These are phyloP conservation scores for Aureobasidium pullulans DNA, from an alignment of 2,329 filamentous ascomycete species.

Conservation along the genomic window DNA sequence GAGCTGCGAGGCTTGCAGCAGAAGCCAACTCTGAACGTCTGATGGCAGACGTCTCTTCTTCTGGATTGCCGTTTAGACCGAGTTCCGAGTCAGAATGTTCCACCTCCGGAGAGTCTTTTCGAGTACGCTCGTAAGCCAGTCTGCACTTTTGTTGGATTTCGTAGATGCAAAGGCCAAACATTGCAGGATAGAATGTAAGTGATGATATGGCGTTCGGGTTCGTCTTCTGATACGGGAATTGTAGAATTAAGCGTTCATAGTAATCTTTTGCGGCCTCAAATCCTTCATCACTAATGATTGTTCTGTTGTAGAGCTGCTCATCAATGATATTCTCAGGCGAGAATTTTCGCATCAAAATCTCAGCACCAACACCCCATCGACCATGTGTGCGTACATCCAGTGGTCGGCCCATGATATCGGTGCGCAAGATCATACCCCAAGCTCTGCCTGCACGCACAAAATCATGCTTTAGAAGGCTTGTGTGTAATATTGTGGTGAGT, in stretches of 20 bases:
- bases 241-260: slow-evolving; percentile 70
- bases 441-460: slow-evolving; percentile 64
- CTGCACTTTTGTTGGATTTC: slow-evolving; percentile 56
- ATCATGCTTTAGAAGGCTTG: slow-evolving; percentile 63
- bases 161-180: slow-evolving; percentile 77
- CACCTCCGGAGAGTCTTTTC: background rate
- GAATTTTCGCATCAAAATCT: slow-evolving; percentile 62
- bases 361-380: slow-evolving; percentile 78
- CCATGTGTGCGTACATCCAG: slow-evolving; percentile 63
- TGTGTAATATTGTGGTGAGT: slow-evolving; percentile 63
- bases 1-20: slow-evolving; percentile 56
- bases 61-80: slow-evolving; percentile 15
- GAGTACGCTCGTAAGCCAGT: slow-evolving; percentile 36
- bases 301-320: slow-evolving; percentile 13
- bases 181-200: slow-evolving; percentile 70
- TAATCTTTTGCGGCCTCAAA: slow-evolving; percentile 58
- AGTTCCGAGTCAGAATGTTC: slow-evolving; percentile 19
- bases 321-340: background rate
- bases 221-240: slow-evolving; percentile 62
- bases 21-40: slow-evolving; percentile 42
- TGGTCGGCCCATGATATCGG: slow-evolving; percentile 47
- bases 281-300: slow-evolving; percentile 32
- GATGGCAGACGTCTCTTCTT: slow-evolving; percentile 8
- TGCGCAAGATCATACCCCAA: slow-evolving; percentile 65
- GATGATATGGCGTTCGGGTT: slow-evolving; percentile 55